Conservation (phyloP, 2,329 filamentous ascomycete genomes). For the Harringtonia aguacate region DNA sequence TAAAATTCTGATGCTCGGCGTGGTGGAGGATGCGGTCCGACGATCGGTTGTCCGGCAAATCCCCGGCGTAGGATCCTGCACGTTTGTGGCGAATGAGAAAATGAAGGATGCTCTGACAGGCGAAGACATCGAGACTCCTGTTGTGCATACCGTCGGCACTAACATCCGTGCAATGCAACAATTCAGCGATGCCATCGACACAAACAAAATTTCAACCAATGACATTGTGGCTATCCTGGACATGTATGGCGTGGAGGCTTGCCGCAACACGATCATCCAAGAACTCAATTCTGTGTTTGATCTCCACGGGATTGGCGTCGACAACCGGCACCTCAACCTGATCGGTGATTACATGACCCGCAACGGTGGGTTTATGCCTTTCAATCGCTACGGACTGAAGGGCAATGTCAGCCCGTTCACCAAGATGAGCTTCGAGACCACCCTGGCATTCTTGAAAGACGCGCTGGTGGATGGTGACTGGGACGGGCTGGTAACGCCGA, state of each 20-base stretch:
- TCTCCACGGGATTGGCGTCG: slow-evolving; percentile 84
- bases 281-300: slow-evolving; percentile 82
- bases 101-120: slow-evolving; percentile 34
- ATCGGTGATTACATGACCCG: slow-evolving; percentile 99
- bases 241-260: slow-evolving; percentile 89
- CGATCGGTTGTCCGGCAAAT: slow-evolving; percentile 83
- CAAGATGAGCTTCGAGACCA: slow-evolving; percentile 99
- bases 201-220: slow-evolving; percentile 80
- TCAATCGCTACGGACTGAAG: slow-evolving; percentile 81
- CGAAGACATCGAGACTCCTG: slow-evolving; percentile 35
- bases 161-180: slow-evolving; percentile 88
- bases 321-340: slow-evolving; percentile 84
- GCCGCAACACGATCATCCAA: slow-evolving; percentile 72
- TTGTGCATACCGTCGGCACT: slow-evolving; percentile 71
- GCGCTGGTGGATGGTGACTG: slow-evolving; percentile 82
- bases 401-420: slow-evolving; percentile 84
- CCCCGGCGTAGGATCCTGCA: slow-evolving; percentile 62
- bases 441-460: slow-evolving; percentile 84
- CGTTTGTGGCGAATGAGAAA: slow-evolving; percentile 51
- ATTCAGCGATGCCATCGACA: slow-evolving; percentile 76
- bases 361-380: slow-evolving; percentile 77
- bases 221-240: slow-evolving; percentile 78
- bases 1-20: slow-evolving; percentile 85
- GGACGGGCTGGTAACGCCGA: slow-evolving; percentile 80
- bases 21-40: slow-evolving; percentile 73